Conservation (phyloP, 805 yeast genomes). For the Yamadazyma laniorum region DNA sequence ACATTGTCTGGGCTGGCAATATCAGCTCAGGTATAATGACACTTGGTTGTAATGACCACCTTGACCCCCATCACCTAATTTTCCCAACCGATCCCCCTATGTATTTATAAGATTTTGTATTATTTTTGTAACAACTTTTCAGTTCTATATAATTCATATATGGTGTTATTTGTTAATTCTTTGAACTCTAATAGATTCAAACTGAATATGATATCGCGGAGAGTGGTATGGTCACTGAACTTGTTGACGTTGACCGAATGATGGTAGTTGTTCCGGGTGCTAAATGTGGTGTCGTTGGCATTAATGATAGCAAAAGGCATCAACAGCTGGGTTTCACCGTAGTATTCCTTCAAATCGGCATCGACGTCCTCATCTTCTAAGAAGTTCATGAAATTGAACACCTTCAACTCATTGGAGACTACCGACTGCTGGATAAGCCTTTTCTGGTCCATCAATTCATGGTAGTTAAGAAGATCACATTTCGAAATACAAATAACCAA, state of each 20-base stretch:
- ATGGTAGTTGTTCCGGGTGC: not conserved
- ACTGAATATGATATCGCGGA: slow-evolving; percentile 11
- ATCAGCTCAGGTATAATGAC: too few relatives aligned
- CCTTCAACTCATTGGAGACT: slow-evolving; percentile 2
- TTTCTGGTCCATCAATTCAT: slow-evolving; percentile 10
- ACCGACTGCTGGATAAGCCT: slow-evolving; percentile 2
- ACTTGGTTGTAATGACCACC: too few relatives aligned
- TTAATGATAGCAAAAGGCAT: slow-evolving; percentile 12
- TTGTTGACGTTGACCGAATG: slow-evolving; percentile 6
- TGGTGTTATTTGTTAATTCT: slow-evolving; percentile 14
- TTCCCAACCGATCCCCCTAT: too few relatives aligned
- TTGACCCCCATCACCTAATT: too few relatives aligned
- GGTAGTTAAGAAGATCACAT: slow-evolving; percentile 9
- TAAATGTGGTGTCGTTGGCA: slow-evolving; percentile 3
- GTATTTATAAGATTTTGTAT: slow-evolving; percentile 3
- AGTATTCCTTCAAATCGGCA: slow-evolving; percentile 4
- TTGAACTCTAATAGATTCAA: slow-evolving; percentile 12
- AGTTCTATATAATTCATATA: slow-evolving; percentile 16
- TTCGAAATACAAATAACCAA: slow-evolving; percentile 12
- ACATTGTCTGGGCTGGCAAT: too few relatives aligned
- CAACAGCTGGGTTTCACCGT: not conserved
- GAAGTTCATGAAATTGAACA: slow-evolving; percentile 7
- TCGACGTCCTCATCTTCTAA: slow-evolving; percentile 7
- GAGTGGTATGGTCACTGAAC: slow-evolving; percentile 7
- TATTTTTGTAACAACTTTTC: slow-evolving; percentile 12